Evolutionary conservation across 208 protist genomes (phyloP).

Genomic region (Acanthamoeba triangularis): DNA sequence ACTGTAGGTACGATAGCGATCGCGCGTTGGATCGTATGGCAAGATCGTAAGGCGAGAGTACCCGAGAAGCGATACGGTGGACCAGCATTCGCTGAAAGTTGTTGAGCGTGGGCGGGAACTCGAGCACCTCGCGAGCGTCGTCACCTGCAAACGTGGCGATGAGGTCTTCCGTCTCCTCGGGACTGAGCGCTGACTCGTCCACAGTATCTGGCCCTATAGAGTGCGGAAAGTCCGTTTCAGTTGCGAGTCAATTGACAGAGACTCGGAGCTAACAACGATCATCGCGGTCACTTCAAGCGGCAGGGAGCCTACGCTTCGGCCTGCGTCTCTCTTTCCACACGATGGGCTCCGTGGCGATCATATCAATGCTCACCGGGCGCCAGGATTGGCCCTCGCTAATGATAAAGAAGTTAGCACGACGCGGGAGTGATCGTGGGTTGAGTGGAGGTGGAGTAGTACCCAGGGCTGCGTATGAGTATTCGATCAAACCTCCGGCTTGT

Average conservation of each 20-base stretch:
- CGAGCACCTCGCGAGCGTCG: background rate
- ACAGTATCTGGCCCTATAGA: background rate
- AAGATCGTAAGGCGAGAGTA: background rate
- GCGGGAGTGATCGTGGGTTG: background rate
- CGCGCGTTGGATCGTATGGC: background rate
- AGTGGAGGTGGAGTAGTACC: background rate
- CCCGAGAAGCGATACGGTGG: background rate
- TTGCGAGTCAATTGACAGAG: background rate
- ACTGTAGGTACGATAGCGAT: background rate
- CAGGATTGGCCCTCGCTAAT: background rate
- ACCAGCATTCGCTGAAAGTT: slow-evolving; percentile 49
- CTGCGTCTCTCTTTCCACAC: slow-evolving; percentile 1
- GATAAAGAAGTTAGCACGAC: background rate
- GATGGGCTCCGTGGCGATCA: slow-evolving; percentile 54
- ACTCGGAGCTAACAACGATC: background rate
- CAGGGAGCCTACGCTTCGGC: background rate
- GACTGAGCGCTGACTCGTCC: slow-evolving; percentile 2
- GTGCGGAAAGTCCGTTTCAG: background rate
- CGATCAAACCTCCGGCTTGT: background rate
- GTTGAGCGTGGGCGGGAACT: slow-evolving; percentile 52
- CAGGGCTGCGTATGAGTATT: slow-evolving; percentile 16
- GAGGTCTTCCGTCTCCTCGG: slow-evolving; percentile 21
- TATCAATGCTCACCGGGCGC: slow-evolving; percentile 9
- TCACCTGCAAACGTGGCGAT: background rate
- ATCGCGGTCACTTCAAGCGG: background rate